These are phyloP conservation scores for Obelidium mucronatum DNA, from an alignment of 192 early-diverging fungal species.

Conservation along the genomic window DNA sequence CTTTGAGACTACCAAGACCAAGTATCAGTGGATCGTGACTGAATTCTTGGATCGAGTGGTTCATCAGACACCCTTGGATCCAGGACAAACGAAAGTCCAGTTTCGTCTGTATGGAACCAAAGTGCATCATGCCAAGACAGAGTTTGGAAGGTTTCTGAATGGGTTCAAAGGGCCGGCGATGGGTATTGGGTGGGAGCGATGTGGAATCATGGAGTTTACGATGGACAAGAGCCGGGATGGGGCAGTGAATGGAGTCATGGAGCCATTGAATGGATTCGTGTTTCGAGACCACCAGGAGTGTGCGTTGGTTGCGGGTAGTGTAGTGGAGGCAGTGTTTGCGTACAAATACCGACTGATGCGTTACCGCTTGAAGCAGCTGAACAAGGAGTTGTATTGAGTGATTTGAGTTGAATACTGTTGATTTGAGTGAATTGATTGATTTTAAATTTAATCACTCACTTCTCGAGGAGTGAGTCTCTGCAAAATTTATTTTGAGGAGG, in stretches of 20 bases:
- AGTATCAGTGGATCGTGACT: not conserved
- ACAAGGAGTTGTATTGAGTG: not conserved
- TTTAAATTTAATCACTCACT: no score
- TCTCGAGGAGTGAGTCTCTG: no score
- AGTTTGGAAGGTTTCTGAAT: not conserved
- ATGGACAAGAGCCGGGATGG: not conserved
- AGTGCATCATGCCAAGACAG: not conserved
- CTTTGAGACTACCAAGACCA: not conserved
- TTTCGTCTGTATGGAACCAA: not conserved
- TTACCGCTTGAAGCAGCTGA: not conserved
- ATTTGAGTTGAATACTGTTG: no score
- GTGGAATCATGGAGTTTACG: not conserved
- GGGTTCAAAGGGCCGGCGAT: not conserved
- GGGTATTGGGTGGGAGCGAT: not conserved
- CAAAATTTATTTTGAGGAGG: no score
- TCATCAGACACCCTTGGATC: not conserved
- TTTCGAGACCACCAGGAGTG: not conserved
- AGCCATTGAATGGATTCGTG: not conserved
- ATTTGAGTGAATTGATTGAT: no score
- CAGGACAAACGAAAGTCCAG: not conserved
- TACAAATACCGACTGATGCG: not conserved
- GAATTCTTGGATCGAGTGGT: not conserved
- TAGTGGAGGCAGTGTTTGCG: not conserved
- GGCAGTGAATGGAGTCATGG: not conserved
- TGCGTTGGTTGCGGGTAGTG: not conserved